Percentiles rank a stretch among this genome's conserved stretches.
These are phyloP conservation scores for Tuber aestivum DNA, from an alignment of 495 filamentous ascomycete species.

Conservation along the genomic window DNA sequence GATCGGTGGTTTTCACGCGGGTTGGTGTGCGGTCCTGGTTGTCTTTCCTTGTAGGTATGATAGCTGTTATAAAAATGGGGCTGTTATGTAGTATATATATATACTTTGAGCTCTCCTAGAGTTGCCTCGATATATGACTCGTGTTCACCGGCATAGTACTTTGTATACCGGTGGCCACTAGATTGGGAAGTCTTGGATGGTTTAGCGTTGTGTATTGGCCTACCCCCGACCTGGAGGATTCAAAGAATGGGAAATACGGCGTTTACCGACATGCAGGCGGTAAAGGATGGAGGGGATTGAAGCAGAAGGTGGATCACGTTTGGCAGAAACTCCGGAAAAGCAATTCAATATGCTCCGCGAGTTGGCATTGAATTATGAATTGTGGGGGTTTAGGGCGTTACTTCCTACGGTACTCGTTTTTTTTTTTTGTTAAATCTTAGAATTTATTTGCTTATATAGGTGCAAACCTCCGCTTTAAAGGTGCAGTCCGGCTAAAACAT, in stretches of 20 bases:
- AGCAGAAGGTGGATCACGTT: background rate
- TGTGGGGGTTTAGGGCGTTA: background rate
- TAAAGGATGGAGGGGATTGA: background rate
- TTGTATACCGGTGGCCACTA: too few species aligned
- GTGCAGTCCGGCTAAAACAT: too few species aligned
- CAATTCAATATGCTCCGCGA: background rate
- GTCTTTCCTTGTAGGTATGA: background rate
- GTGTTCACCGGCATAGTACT: background rate
- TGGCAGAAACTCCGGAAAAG: background rate
- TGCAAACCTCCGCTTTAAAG: too few species aligned
- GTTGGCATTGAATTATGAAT: background rate
- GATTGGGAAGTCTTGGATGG: background rate
- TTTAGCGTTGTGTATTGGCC: background rate
- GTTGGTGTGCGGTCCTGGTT: background rate
- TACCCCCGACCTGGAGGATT: background rate
- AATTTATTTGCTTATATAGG: too few species aligned
- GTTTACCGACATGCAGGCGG: background rate
- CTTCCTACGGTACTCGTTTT: too few species aligned
- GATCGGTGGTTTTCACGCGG: background rate
- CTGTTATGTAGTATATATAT: background rate
- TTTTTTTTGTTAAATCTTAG: too few species aligned
- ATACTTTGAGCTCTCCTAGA: background rate
- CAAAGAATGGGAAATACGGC: background rate
- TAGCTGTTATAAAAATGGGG: background rate
- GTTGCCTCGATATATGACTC: background rate